Evolutionary conservation across 768 basidiomycete species (phyloP).

Genomic region (Cantharellus anzutake): DNA sequence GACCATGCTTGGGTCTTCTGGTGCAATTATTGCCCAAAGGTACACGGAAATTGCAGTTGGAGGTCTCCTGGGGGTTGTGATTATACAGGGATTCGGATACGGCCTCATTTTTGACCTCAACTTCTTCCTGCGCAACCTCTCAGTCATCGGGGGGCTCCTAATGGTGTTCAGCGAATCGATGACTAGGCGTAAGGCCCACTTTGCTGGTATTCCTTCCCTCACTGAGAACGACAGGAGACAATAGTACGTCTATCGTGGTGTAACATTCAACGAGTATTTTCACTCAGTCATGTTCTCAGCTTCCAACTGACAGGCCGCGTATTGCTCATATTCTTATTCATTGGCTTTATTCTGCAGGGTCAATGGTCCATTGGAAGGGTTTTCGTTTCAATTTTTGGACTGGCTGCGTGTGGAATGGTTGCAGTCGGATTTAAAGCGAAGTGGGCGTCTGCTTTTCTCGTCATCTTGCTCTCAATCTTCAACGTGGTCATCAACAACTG

Average conservation of each 20-base stretch:
- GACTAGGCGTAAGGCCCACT: slow-evolving; percentile 66
- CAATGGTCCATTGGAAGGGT: slow-evolving; percentile 75
- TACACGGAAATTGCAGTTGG: slow-evolving; percentile 79
- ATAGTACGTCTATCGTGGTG: slow-evolving; percentile 44
- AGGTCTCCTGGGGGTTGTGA: slow-evolving; percentile 76
- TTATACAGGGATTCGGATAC: slow-evolving; percentile 95
- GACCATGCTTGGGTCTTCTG: slow-evolving; percentile 79
- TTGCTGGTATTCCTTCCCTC: slow-evolving; percentile 77
- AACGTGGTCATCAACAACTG: slow-evolving; percentile 98
- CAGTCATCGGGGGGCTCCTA: slow-evolving; percentile 92
- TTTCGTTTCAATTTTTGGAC: slow-evolving; percentile 74
- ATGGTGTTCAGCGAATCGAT: slow-evolving; percentile 99
- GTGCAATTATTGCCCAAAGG: slow-evolving; percentile 69
- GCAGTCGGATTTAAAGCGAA: slow-evolving; percentile 99
- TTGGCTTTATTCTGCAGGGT: slow-evolving; percentile 92
- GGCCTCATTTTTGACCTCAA: slow-evolving; percentile 98
- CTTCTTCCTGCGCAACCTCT: slow-evolving; percentile 98
- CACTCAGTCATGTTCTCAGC: slow-evolving; percentile 23
- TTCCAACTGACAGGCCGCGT: slow-evolving; percentile 95
- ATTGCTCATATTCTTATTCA: slow-evolving; percentile 95
- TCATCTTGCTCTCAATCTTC: slow-evolving; percentile 78
- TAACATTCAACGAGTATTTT: background rate
- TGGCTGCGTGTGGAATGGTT: slow-evolving; percentile 88
- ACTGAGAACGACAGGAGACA: slow-evolving; percentile 95
- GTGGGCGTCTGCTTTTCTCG: slow-evolving; percentile 93